phyloP scores from a whole-genome alignment of 495 filamentous ascomycete genomes.

The Xylaria intraflava region DNA sequence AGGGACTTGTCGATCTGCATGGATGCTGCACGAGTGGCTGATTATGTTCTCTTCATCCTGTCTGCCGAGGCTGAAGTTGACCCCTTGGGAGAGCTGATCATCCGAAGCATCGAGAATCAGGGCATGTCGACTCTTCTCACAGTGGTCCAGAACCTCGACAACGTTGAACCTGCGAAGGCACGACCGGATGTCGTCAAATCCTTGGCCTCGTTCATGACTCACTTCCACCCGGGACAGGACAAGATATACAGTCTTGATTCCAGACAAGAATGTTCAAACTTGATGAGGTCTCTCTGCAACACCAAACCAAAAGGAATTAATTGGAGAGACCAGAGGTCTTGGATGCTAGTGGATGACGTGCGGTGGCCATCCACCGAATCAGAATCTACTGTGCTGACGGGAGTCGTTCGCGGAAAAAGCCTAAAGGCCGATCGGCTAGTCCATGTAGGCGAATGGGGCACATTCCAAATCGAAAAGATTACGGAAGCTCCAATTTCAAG shows the following conservation, averaged over 20 bases:
- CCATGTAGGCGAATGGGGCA: slow-evolving; percentile 89
- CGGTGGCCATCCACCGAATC: slow-evolving; percentile 53
- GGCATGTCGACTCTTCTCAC: slow-evolving; percentile 82
- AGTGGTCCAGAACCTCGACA: slow-evolving; percentile 71
- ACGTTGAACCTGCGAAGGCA: slow-evolving; percentile 69
- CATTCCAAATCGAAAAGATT: slow-evolving; percentile 89
- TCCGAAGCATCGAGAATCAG: slow-evolving; percentile 84
- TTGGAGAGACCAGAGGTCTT: slow-evolving; percentile 91
- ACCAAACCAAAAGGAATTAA: slow-evolving; percentile 82
- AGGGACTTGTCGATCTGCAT: slow-evolving; percentile 66
- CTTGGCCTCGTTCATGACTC: slow-evolving; percentile 81
- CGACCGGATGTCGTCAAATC: slow-evolving; percentile 67
- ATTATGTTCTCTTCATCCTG: slow-evolving; percentile 80
- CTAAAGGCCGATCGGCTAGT: slow-evolving; percentile 84
- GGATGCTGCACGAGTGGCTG: slow-evolving; percentile 81
- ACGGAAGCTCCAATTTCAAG: slow-evolving; percentile 57
- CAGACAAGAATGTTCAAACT: slow-evolving; percentile 79
- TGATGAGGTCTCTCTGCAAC: slow-evolving; percentile 84
- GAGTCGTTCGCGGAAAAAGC: slow-evolving; percentile 77
- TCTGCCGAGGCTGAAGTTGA: slow-evolving; percentile 79
- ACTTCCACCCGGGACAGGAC: slow-evolving; percentile 85
- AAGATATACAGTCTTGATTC: slow-evolving; percentile 83
- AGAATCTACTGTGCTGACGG: slow-evolving; percentile 66
- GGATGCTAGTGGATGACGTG: slow-evolving; percentile 85
- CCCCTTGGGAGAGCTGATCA: slow-evolving; percentile 67